A percentile compares a stretch with the other conserved stretches of the same genome.
Evolutionary conservation across 129 eudicot genomes (phyloP).

Genomic region (Artemisia argyi): DNA sequence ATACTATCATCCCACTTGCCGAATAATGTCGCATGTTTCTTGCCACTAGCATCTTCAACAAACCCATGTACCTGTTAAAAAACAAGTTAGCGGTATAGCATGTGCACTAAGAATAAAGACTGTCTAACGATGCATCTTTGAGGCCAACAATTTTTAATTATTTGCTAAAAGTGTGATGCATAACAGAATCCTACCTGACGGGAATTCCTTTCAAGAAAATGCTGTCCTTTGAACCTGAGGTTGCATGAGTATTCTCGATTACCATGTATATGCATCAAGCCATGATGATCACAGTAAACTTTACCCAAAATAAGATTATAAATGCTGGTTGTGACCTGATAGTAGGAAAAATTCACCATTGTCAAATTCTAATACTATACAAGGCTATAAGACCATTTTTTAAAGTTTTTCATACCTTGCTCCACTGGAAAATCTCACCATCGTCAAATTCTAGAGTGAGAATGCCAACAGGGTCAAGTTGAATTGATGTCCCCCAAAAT

Average conservation of each 20-base stretch:
- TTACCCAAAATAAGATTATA: conserved; percentile 86
- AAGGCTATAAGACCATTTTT: neutral
- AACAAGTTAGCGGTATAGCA: neutral
- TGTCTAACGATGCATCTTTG: neutral
- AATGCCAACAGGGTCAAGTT: conserved; percentile 84
- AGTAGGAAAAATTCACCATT: neutral
- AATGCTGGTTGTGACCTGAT: conserved; percentile 84
- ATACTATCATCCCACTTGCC: conserved; percentile 88
- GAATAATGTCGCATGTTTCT: conserved; percentile 37
- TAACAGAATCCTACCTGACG: conserved; percentile 60
- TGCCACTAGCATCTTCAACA: conserved; percentile 45
- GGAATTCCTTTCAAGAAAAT: conserved; percentile 82
- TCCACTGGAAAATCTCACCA: conserved; percentile 93
- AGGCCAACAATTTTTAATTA: neutral
- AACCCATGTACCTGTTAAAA: conserved; percentile 74
- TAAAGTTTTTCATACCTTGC: conserved; percentile 52
- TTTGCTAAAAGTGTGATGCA: neutral
- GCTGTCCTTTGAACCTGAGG: conserved; percentile 83
- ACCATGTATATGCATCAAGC: conserved; percentile 74
- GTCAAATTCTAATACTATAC: neutral
- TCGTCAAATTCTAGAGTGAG: conserved; percentile 85
- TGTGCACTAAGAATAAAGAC: neutral
- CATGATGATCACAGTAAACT: conserved; percentile 87
- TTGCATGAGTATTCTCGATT: conserved; percentile 78
- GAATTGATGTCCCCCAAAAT: conserved; percentile 88